Evolutionary conservation across 225 moss, liverwort and hornwort genomes (phyloP).

Genomic region (Pseudisothecium myosuroides): DNA sequence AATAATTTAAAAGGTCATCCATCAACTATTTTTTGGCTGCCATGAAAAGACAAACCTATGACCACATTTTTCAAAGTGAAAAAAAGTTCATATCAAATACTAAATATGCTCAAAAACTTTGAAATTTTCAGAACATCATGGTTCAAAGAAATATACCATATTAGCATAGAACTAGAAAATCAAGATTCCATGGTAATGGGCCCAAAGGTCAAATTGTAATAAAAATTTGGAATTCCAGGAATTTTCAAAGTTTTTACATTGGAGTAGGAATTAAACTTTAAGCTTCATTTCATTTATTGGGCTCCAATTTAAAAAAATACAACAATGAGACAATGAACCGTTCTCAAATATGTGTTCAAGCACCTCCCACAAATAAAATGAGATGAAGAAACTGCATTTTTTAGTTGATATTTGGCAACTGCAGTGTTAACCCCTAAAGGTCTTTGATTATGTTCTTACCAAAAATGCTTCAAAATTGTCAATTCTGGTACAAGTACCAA

Average conservation of each 20-base stretch:
- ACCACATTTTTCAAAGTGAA: not conserved
- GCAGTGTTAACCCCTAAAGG: no score
- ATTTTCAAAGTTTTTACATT: no score
- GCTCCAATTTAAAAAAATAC: not conserved
- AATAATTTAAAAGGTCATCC: no score
- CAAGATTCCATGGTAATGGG: not conserved
- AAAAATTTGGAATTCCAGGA: not conserved
- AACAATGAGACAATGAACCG: not conserved
- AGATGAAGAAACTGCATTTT: no score
- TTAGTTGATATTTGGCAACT: no score
- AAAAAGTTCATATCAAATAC: not conserved
- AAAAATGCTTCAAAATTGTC: no score
- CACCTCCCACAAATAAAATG: not conserved
- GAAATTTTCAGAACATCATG: not conserved
- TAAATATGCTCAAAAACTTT: not conserved
- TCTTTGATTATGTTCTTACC: no score
- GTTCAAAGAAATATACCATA: not conserved
- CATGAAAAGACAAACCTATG: no score
- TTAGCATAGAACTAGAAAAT: not conserved
- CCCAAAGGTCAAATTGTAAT: not conserved
- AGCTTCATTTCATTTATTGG: not conserved
- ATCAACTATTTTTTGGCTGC: no score
- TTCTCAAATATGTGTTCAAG: not conserved
- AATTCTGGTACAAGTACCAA: no score
- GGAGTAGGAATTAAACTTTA: not conserved